These are phyloP conservation scores for Fraxinus sp. DNA, from an alignment of 305 asterid genomes.

Conservation along the genomic window DNA sequence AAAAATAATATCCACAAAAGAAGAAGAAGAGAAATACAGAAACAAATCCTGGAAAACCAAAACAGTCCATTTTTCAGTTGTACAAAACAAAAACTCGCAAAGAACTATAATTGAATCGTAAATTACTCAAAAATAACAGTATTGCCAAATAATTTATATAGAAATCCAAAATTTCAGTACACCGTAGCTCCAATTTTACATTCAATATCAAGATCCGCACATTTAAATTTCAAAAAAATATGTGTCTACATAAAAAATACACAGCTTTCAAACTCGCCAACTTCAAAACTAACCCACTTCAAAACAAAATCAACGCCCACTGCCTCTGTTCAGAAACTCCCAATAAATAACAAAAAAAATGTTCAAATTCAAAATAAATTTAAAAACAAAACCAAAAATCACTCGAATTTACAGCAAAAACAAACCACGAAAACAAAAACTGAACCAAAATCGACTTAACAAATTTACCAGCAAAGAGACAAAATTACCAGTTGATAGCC, in stretches of 20 bases:
- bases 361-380: conserved; percentile 12
- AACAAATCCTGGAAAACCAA: conserved; percentile 2
- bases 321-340: conserved; percentile 9
- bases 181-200: conserved; percentile 14
- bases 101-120: conserved; percentile 7
- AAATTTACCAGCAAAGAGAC: neutral
- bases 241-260: conserved; percentile 9
- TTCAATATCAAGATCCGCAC: neutral
- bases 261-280: conserved; percentile 22
- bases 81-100: neutral
- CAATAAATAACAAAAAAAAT: neutral
- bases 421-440: neutral
- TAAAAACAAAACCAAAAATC: conserved; percentile 8
- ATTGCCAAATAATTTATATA: neutral
- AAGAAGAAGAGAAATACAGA: neutral
- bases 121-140: conserved; percentile 1
- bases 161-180: conserved; percentile 13
- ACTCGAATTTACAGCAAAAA: conserved; percentile 20
- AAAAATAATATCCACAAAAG: conserved; percentile 7
- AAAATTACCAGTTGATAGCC: conserved; percentile 1
- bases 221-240: neutral
- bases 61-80: neutral
- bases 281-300: conserved; percentile 1
- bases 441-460: conserved; percentile 1
- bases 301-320: conserved; percentile 14